Conservation (phyloP, 1,284 basidiomycete genomes). For the Flammula alnicola region DNA sequence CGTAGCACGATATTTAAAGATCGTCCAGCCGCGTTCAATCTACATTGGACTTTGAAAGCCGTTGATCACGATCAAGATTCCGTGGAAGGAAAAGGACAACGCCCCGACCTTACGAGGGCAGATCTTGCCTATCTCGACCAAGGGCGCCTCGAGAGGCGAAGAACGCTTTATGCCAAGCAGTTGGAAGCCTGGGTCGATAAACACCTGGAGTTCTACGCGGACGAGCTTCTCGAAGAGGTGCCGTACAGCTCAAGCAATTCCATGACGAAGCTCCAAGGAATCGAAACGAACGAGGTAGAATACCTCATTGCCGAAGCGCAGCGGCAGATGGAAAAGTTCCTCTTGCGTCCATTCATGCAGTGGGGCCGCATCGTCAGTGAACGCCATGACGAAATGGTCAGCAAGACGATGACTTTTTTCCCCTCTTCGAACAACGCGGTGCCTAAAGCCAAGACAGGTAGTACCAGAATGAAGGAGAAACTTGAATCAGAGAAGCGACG, state of each 20-base stretch:
- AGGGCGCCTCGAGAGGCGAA: not conserved
- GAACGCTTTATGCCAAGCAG: not conserved
- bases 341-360: not conserved
- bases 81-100: too few relatives aligned
- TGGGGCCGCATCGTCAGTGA: not conserved
- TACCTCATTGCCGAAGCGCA: not conserved
- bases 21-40: too few relatives aligned
- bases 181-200: not conserved
- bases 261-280: constrained; percentile 2
- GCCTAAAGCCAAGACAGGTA: not conserved
- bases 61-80: too few relatives aligned
- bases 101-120: not conserved
- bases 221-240: not conserved
- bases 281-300: not conserved
- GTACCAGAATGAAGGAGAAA: not conserved
- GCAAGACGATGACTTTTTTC: not conserved
- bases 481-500: not conserved
- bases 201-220: not conserved
- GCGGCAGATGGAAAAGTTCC: not conserved
- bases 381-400: not conserved
- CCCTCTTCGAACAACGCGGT: not conserved
- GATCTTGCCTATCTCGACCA: not conserved
- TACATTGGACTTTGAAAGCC: too few relatives aligned
- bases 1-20: too few relatives aligned
- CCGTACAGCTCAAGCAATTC: not conserved